Percentiles rank a stretch among this genome's conserved stretches.
Evolutionary conservation across 352 stramenopile genomes (phyloP).

Genomic region (Pythium rishiriense): DNA sequence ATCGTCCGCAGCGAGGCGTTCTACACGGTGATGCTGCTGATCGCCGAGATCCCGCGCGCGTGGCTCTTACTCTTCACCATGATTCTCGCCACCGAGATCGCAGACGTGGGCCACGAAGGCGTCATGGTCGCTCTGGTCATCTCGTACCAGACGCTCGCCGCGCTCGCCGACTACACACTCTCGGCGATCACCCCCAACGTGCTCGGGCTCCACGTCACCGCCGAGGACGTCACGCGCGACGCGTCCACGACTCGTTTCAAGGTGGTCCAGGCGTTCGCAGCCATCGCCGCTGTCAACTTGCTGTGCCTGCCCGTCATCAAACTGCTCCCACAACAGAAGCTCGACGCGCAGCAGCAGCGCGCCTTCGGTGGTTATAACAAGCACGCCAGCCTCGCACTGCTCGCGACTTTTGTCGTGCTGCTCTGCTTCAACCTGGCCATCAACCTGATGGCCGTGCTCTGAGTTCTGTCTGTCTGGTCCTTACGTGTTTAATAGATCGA

Average conservation of each 20-base stretch:
- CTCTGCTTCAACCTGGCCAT: slow-evolving; percentile 59
- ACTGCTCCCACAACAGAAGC: slow-evolving; percentile 33
- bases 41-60: slow-evolving; percentile 39
- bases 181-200: slow-evolving; percentile 27
- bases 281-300: slow-evolving; percentile 22
- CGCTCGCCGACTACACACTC: slow-evolving; percentile 29
- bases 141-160: slow-evolving; percentile 46
- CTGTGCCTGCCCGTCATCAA: slow-evolving; percentile 18
- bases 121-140: slow-evolving; percentile 49
- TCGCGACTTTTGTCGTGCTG: slow-evolving; percentile 57
- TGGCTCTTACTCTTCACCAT: slow-evolving; percentile 45
- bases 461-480: too few relatives aligned
- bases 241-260: slow-evolving; percentile 2
- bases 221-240: not conserved
- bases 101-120: slow-evolving; percentile 48
- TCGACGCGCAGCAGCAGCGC: slow-evolving; percentile 39
- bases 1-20: slow-evolving; percentile 39
- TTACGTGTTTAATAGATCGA: too few relatives aligned
- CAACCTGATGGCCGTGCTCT: slow-evolving; percentile 34
- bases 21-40: slow-evolving; percentile 30
- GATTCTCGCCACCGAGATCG: slow-evolving; percentile 49
- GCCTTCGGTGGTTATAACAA: slow-evolving; percentile 39
- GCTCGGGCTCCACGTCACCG: not conserved
- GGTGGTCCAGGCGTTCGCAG: slow-evolving; percentile 14
- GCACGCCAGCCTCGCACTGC: slow-evolving; percentile 39